Base-by-base conservation (phyloP, 495 filamentous ascomycete species). In the Ramalina peruviana region DNA sequence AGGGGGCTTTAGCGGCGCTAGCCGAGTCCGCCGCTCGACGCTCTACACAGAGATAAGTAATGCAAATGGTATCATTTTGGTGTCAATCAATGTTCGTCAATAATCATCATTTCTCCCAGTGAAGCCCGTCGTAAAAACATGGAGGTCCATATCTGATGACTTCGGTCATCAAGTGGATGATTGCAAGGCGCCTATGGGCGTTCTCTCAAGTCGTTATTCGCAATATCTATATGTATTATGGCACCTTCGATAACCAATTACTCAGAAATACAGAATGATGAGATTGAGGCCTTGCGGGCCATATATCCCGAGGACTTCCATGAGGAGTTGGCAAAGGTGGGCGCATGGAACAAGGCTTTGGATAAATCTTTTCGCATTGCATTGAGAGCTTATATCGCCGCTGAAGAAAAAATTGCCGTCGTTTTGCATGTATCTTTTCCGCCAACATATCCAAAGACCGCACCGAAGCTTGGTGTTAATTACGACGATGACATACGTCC, bases 241-340 rank as follows among this genome's bases (percentile, higher is more conserved):
- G 47, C 50, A 2, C 36, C 50, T 23, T 56, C 60, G 2, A 67
- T 62, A 41, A 81, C 83, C 15, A 78, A 92, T 59, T 94, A 96
- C 65, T 73, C 80, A 40, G 81, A 92, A 60, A 79, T 82, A 19
- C 92, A 97, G 68, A 69, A 83, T 50, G 81, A 94, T 60, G 92
- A 98, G 69, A 71, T 90, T 33, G 81, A 93, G 65, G 92, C 80
- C 12, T 70, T 98, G 43, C 72, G 82, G 48, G 86, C 93, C 5
- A 95, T 98, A 38, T 98, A 92, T 60, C 84, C 82, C 59, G 88
- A 96, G 43, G 92, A 97, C 60, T 97, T 84, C 60, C 67, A 80
- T 56, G 76, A 86, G 53, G 78, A 88, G 49, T 75, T 79, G 54
- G 67, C 75, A 25, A 79, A 81, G 59, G 76, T 76, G 40, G 80